These are phyloP conservation scores for Stenogyne calaminthoides DNA, from an alignment of 305 asterid species.

Conservation along the genomic window DNA sequence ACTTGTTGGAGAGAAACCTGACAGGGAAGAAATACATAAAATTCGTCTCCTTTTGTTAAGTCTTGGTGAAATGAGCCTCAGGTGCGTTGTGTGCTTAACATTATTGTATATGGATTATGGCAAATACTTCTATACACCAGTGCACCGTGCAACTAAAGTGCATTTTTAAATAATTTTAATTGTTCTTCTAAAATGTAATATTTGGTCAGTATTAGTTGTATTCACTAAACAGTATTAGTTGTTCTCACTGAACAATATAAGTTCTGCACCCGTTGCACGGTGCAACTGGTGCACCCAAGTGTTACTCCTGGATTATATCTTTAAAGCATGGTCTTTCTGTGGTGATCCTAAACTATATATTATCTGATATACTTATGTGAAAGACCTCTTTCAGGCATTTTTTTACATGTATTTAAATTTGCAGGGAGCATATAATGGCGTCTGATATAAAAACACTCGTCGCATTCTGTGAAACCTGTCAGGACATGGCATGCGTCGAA, in stretches of 20 bases:
- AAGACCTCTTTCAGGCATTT: constrained; percentile 17
- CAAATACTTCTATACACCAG: too few relatives aligned
- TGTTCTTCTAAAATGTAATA: too few relatives aligned
- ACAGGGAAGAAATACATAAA: constrained; percentile 82
- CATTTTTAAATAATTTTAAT: too few relatives aligned
- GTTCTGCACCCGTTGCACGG: too few relatives aligned
- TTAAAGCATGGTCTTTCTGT: background rate
- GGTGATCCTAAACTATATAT: constrained; percentile 14
- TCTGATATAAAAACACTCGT: constrained; percentile 86
- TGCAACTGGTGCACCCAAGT: too few relatives aligned
- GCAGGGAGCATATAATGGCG: constrained; percentile 78
- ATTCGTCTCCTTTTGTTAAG: constrained; percentile 89
- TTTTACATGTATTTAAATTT: constrained; percentile 35
- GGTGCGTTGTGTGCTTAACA: constrained; percentile 50
- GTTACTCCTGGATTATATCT: constrained; percentile 11
- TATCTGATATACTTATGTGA: constrained; percentile 15
- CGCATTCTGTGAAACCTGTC: constrained; percentile 82
- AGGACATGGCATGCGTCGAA: constrained; percentile 90
- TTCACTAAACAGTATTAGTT: too few relatives aligned
- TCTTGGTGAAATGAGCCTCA: constrained; percentile 99
- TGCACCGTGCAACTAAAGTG: too few relatives aligned
- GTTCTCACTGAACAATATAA: too few relatives aligned
- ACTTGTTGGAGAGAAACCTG: constrained; percentile 66
- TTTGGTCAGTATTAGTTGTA: too few relatives aligned
- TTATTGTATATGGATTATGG: constrained; percentile 16